Evolutionary conservation across 2,329 filamentous ascomycete genomes (phyloP).

Genomic region (Xylaria multiplex): DNA sequence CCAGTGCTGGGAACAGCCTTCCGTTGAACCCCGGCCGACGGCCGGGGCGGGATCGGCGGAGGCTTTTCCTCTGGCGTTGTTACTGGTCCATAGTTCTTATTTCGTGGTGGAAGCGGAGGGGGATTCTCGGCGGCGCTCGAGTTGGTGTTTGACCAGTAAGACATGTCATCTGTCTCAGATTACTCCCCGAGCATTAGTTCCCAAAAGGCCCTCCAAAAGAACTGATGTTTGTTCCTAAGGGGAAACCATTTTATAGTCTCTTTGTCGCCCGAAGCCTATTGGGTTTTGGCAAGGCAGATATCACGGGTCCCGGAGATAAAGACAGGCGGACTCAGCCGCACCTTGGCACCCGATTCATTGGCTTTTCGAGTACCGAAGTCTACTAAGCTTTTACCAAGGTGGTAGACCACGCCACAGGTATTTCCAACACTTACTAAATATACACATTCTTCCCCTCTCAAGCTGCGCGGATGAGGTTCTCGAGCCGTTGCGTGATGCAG

Average conservation of each 20-base stretch:
- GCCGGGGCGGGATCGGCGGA: conserved; percentile 31
- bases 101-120: conserved; percentile 29
- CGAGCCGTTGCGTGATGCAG: neutral
- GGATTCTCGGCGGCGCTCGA: neutral
- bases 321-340: conserved; percentile 27
- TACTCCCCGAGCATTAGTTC: neutral
- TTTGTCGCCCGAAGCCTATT: neutral
- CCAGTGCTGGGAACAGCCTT: neutral
- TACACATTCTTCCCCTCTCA: neutral
- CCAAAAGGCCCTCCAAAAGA: neutral
- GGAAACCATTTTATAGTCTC: neutral
- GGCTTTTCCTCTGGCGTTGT: conserved; percentile 8
- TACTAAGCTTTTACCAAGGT: neutral
- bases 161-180: conserved; percentile 9
- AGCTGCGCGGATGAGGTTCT: neutral
- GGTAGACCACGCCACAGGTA: too few relatives aligned
- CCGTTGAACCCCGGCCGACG: neutral
- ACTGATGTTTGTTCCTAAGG: neutral
- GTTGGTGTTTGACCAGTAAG: conserved; percentile 9
- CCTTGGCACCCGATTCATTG: conserved; percentile 26
- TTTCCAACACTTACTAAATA: neutral
- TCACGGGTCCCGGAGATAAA: neutral
- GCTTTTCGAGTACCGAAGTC: conserved; percentile 18
- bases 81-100: conserved; percentile 3
- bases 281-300: neutral